These are phyloP conservation scores for Suillus alpinus DNA, from an alignment of 768 basidiomycete genomes.

Conservation along the genomic window DNA sequence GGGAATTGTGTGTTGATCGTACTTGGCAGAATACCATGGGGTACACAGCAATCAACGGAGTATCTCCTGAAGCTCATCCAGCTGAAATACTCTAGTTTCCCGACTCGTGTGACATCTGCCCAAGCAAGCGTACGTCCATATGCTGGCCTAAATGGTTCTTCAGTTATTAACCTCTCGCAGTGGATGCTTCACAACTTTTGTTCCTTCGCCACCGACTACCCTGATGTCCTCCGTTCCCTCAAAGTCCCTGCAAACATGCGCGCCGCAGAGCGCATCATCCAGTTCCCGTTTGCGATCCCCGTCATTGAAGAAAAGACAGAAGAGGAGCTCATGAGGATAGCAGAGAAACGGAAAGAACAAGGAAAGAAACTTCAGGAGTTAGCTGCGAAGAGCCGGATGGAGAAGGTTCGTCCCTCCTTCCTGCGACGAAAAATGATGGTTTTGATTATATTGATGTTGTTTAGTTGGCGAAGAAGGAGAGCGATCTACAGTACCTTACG, in stretches of 20 bases:
- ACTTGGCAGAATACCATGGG: constrained; percentile 87
- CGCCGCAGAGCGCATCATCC: constrained; percentile 67
- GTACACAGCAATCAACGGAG: constrained; percentile 84
- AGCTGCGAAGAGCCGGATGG: constrained; percentile 77
- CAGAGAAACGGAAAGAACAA: constrained; percentile 83
- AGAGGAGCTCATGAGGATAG: constrained; percentile 76
- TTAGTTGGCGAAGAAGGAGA: constrained; percentile 75
- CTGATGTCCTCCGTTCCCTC: constrained; percentile 60
- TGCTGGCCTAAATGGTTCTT: neutral
- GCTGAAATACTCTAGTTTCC: constrained; percentile 92
- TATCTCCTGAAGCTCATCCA: constrained; percentile 92
- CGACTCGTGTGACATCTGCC: constrained; percentile 70
- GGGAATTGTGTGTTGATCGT: neutral
- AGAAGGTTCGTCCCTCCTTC: constrained; percentile 58
- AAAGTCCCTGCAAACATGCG: constrained; percentile 64
- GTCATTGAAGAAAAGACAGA: constrained; percentile 83
- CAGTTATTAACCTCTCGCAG: constrained; percentile 36
- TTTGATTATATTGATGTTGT: neutral
- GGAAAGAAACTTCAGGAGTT: constrained; percentile 88
- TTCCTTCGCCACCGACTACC: constrained; percentile 79
- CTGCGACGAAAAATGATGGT: neutral
- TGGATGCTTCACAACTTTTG: constrained; percentile 91
- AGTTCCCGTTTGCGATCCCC: constrained; percentile 76
- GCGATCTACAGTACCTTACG: constrained; percentile 62
- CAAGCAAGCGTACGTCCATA: constrained; percentile 70